A percentile compares a stretch with the other conserved stretches of the same genome.
These are phyloP conservation scores for Mortierella sp. DNA, from an alignment of 371 early-diverging fungal genomes.

Conservation along the genomic window DNA sequence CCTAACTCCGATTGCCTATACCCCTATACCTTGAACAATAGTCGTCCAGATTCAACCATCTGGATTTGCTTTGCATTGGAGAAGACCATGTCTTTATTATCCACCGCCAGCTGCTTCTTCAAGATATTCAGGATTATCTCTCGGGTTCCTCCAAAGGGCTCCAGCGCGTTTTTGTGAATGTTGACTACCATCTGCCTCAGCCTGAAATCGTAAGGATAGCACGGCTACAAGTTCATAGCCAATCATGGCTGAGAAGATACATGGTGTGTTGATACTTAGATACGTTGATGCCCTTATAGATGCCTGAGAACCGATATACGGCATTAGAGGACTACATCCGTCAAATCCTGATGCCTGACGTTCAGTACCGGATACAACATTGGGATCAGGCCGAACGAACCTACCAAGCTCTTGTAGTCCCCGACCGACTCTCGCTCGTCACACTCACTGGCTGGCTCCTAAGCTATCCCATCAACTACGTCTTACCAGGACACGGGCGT, in stretches of 20 bases:
- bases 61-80: slow-evolving; percentile 43
- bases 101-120: slow-evolving; percentile 33
- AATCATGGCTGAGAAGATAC: too few relatives aligned
- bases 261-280: not conserved
- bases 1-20: not conserved
- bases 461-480: slow-evolving; percentile 46
- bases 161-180: slow-evolving; percentile 48
- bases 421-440: slow-evolving; percentile 29
- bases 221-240: not conserved
- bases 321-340: slow-evolving; percentile 39
- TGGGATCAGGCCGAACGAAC: slow-evolving; percentile 44
- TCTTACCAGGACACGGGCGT: slow-evolving; percentile 27
- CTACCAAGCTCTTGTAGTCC: slow-evolving; percentile 18
- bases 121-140: slow-evolving; percentile 46
- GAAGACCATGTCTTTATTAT: slow-evolving; percentile 49
- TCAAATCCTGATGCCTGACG: slow-evolving; percentile 22
- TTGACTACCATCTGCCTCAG: slow-evolving; percentile 37
- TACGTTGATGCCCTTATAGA: slow-evolving; percentile 10
- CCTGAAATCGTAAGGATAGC: slow-evolving; percentile 35
- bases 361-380: slow-evolving; percentile 31
- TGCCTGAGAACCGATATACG: slow-evolving; percentile 36
- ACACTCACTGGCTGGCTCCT: slow-evolving; percentile 49
- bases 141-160: slow-evolving; percentile 28
- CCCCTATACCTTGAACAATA: slow-evolving; percentile 3
- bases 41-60: slow-evolving; percentile 39